Conservation (phyloP, 768 basidiomycete genomes). For the Lentinula aciculospora region DNA sequence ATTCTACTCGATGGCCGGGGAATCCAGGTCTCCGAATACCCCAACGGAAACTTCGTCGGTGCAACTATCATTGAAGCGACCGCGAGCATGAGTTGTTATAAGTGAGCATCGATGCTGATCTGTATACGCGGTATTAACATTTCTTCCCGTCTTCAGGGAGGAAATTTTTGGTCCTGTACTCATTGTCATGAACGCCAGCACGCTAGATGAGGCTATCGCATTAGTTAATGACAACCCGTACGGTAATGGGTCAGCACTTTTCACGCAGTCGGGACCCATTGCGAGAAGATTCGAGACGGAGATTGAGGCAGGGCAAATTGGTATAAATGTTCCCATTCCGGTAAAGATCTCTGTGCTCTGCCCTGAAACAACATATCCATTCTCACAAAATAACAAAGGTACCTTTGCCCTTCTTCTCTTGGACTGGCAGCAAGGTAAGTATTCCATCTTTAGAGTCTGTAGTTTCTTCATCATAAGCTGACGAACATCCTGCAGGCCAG, state of each 20-base stretch:
- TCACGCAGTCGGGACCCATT: conserved; percentile 93
- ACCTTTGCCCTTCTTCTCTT: neutral
- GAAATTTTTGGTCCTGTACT: conserved; percentile 96
- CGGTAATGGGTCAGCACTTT: conserved; percentile 92
- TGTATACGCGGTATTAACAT: conserved; percentile 1
- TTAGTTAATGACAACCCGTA: conserved; percentile 89
- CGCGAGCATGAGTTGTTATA: conserved; percentile 83
- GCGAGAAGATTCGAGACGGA: conserved; percentile 88
- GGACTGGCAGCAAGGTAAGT: conserved; percentile 21
- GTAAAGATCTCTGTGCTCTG: conserved; percentile 61
- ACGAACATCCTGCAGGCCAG: conserved; percentile 16
- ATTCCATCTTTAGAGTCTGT: conserved; percentile 61
- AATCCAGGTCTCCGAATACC: conserved; percentile 63
- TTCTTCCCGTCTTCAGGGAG: conserved; percentile 41
- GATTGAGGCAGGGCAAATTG: conserved; percentile 89
- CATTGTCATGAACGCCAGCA: conserved; percentile 69
- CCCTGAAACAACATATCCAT: no score
- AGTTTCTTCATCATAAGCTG: neutral
- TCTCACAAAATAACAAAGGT: no score
- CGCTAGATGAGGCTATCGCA: conserved; percentile 83
- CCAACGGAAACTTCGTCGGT: conserved; percentile 90
- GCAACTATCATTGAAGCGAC: conserved; percentile 84
- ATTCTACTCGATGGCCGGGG: conserved; percentile 85
- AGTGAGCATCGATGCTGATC: conserved; percentile 38
- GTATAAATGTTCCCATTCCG: conserved; percentile 89